These are phyloP conservation scores for Westerdykella aurantiaca DNA, from an alignment of 2,329 filamentous ascomycete genomes.

Conservation along the genomic window DNA sequence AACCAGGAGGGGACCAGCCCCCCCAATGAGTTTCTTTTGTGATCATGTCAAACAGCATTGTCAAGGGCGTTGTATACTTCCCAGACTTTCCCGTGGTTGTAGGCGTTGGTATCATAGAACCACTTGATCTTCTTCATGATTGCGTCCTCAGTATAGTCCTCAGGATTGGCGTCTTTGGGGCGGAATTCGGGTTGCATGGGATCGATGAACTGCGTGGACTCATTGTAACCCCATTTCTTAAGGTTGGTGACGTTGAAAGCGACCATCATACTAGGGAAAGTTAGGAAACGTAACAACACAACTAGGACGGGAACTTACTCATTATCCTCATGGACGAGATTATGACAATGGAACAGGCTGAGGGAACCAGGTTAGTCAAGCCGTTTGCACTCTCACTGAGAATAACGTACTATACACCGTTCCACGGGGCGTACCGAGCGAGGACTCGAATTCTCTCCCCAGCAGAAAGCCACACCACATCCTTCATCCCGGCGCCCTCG, in stretches of 20 bases:
- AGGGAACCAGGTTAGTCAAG: not conserved
- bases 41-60: not conserved
- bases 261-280: constrained; percentile 33
- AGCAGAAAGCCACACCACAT: constrained; percentile 51
- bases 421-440: constrained; percentile 32
- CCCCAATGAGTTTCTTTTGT: too few species aligned
- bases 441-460: constrained; percentile 38
- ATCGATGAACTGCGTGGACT: constrained; percentile 28
- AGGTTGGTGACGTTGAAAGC: constrained; percentile 41
- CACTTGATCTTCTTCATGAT: constrained; percentile 26
- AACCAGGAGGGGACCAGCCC: too few species aligned
- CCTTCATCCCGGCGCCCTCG: constrained; percentile 52
- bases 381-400: not conserved
- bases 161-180: constrained; percentile 17
- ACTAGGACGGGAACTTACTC: constrained; percentile 24
- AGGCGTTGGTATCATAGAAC: constrained; percentile 29
- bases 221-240: constrained; percentile 27
- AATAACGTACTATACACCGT: constrained; percentile 41
- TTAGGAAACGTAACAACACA: constrained; percentile 2
- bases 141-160: constrained; percentile 20
- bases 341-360: constrained; percentile 43
- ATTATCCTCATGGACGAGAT: constrained; percentile 43
- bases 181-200: constrained; percentile 26
- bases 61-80: constrained; percentile 12
- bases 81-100: constrained; percentile 12